Percentiles rank a stretch among this genome's conserved stretches.
These are phyloP conservation scores for Jatropha podagrica DNA, from an alignment of 441 rosid species.

Conservation along the genomic window DNA sequence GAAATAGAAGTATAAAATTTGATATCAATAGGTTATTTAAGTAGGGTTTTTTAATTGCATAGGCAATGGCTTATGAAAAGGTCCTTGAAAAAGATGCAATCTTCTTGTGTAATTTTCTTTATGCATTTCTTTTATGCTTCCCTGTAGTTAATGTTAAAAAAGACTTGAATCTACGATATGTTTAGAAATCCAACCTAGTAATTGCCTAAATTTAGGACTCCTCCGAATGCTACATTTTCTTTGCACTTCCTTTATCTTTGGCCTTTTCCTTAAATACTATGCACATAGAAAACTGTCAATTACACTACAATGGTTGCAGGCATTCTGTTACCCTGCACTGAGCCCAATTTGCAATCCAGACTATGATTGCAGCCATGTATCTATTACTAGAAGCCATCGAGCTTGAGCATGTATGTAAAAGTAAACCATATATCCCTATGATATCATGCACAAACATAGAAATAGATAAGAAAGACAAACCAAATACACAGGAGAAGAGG, in stretches of 20 bases:
- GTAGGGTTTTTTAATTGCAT: not conserved
- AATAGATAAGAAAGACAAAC: slow-evolving; percentile 33
- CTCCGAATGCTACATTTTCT: not conserved
- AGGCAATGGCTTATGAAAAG: not conserved
- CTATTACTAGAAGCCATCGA: not conserved
- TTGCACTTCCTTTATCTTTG: too few species aligned
- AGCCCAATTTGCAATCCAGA: not conserved
- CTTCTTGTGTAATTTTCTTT: not conserved
- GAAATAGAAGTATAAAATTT: not conserved
- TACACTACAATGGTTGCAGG: too few species aligned
- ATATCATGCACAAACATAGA: not conserved
- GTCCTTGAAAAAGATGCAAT: not conserved
- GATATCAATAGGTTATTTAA: not conserved
- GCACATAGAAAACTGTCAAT: too few species aligned
- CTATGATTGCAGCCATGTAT: not conserved
- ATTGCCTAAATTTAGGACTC: not conserved
- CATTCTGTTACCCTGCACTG: not conserved
- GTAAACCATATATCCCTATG: not conserved
- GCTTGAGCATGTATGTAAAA: not conserved
- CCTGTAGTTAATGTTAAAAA: not conserved
- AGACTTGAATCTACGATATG: not conserved
- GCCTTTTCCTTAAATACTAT: too few species aligned
- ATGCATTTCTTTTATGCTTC: slow-evolving; percentile 7
- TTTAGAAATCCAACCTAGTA: not conserved
- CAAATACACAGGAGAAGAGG: slow-evolving; percentile 70